Base-by-base conservation (phyloP, 2,329 filamentous ascomycete genomes). In the Mariannaea elegans region DNA sequence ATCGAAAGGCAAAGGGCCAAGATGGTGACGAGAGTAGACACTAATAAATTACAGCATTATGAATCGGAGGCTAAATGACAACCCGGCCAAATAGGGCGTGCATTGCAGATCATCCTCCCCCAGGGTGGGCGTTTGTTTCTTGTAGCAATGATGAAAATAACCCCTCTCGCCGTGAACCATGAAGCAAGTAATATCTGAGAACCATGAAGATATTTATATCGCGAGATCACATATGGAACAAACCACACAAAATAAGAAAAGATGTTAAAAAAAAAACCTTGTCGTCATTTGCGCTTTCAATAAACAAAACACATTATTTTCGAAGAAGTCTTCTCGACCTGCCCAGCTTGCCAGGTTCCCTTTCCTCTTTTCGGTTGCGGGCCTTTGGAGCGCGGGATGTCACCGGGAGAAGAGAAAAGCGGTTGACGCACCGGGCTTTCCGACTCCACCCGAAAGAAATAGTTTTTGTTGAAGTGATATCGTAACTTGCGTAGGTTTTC, bases 21-120 rank as follows among this genome's bases (percentile, higher is more conserved):
- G 3, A 27, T 36, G 24, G 23, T 47, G 27, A 47, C 39, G 39
- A 65, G 63, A 73, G 74, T 76, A 78, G 71, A 77, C 72, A 78
- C 72, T 78, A 77, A 69, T 75, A 75, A 76, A 80, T 79, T 80
- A 80, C 76, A 78, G 73, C 72, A 76, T 75, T 76, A 78, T 72
- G 74, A 76, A 77, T 72, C 72, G 75, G 70, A 77, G 73, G 75
- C 75, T 68, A 71, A 71, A 73, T 72, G 66, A 71, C 71, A 75
- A 60, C 67, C 65, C 66, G 60, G 65, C 63, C 61, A 64, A 51
- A 62, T 65, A 59, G 56, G 61, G 59, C 56, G 56, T 68, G 68
- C 57, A 65, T 70, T 44, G 61, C 66, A 69, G 52, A 67, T 65
- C 62, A 56, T 65, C 62, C 57, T 60, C 52, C 63, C 39, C 64